Conservation (phyloP, 2,329 filamentous ascomycete genomes). For the Chaetomium sp. region DNA sequence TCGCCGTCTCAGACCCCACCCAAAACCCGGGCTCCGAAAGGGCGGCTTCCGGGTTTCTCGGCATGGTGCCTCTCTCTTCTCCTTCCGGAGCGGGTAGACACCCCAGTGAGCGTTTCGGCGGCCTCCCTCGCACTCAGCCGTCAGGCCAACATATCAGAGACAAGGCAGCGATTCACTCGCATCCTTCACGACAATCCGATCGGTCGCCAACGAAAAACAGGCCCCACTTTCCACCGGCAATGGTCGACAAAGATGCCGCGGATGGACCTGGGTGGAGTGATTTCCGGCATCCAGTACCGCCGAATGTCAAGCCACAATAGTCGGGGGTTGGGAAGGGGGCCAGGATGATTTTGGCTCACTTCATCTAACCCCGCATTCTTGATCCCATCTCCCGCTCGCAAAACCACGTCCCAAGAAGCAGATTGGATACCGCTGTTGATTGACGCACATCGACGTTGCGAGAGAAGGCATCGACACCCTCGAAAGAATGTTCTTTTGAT, state of each 20-base stretch:
- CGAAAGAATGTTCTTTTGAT: slow-evolving; percentile 1
- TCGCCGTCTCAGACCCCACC: too few species aligned
- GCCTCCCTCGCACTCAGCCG: too few species aligned
- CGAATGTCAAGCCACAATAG: slow-evolving; percentile 7
- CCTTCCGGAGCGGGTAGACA: too few species aligned
- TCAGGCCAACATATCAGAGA: neutral
- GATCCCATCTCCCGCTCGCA: slow-evolving; percentile 9
- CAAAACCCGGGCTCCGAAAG: too few species aligned
- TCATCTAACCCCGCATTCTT: slow-evolving; percentile 14
- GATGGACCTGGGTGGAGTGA: slow-evolving; percentile 5
- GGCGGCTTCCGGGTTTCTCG: too few species aligned
- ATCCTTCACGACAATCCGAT: neutral
- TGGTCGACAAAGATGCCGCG: slow-evolving; percentile 12
- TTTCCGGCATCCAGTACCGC: slow-evolving; percentile 11
- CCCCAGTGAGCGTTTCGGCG: too few species aligned
- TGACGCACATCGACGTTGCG: neutral
- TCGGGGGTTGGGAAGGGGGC: slow-evolving; percentile 2
- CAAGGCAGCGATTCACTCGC: neutral
- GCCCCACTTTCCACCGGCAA: slow-evolving; percentile 9
- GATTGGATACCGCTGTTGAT: neutral
- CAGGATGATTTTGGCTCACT: slow-evolving; percentile 1
- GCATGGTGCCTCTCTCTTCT: too few species aligned
- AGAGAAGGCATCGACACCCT: slow-evolving; percentile 1
- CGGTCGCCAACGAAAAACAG: neutral
- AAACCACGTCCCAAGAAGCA: neutral